These are phyloP conservation scores for Flagelloscypha sp. DNA, from an alignment of 768 basidiomycete species.

Conservation along the genomic window DNA sequence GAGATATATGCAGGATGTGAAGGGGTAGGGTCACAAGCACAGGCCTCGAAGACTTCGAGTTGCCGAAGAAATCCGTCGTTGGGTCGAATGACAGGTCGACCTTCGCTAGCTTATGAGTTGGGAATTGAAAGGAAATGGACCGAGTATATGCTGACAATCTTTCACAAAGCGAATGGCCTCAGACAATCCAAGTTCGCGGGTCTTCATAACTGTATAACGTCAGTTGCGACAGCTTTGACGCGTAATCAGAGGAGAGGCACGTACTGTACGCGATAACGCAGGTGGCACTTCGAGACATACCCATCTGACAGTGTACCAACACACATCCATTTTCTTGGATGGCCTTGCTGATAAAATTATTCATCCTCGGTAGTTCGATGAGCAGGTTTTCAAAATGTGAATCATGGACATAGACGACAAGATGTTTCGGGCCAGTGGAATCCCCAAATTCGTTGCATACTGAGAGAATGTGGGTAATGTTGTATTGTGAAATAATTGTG, in stretches of 20 bases:
- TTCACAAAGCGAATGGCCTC: constrained; percentile 43
- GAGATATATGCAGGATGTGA: constrained; percentile 37
- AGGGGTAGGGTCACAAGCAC: constrained; percentile 36
- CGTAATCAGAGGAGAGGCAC: constrained; percentile 14
- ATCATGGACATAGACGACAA: constrained; percentile 34
- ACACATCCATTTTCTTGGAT: constrained; percentile 45
- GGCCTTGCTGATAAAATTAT: constrained; percentile 55
- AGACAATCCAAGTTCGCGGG: constrained; percentile 30
- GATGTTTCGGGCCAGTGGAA: constrained; percentile 33
- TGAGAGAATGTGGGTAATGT: constrained; percentile 50
- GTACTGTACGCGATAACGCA: constrained; percentile 48
- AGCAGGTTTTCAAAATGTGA: constrained; percentile 47
- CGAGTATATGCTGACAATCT: too few relatives aligned
- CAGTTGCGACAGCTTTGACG: background rate
- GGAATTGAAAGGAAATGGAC: too few relatives aligned
- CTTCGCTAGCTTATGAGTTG: too few relatives aligned
- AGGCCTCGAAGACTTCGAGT: constrained; percentile 44
- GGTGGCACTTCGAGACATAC: constrained; percentile 61
- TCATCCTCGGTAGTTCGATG: constrained; percentile 52
- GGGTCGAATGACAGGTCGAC: constrained; percentile 32
- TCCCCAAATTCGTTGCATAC: constrained; percentile 50
- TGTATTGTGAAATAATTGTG: too few relatives aligned
- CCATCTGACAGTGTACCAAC: constrained; percentile 69
- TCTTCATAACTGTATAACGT: constrained; percentile 38
- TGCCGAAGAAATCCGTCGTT: constrained; percentile 54